Evolutionary conservation across 2,329 filamentous ascomycete species (phyloP).

Genomic region (Claviceps purpurea): DNA sequence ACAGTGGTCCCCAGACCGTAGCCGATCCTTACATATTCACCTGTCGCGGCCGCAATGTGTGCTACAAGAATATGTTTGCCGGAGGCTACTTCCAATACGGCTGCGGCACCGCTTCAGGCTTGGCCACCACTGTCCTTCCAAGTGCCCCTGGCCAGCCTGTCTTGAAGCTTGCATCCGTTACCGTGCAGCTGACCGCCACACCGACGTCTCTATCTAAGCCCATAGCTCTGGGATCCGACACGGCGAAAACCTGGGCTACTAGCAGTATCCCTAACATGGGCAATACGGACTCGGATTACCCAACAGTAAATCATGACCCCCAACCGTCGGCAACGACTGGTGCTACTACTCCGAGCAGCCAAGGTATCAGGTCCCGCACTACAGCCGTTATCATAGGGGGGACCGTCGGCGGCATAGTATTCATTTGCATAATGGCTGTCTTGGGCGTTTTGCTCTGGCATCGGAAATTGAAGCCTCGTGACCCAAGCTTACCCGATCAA

Average conservation of each 20-base stretch:
- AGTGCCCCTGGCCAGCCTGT: constrained; percentile 28
- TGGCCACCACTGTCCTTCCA: constrained; percentile 35
- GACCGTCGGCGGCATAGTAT: constrained; percentile 36
- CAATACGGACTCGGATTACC: neutral
- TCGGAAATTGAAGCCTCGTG: constrained; percentile 12
- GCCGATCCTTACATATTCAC: constrained; percentile 44
- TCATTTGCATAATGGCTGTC: constrained; percentile 27
- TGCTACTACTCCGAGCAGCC: constrained; percentile 16
- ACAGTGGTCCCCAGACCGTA: constrained; percentile 34
- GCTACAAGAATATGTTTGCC: constrained; percentile 41
- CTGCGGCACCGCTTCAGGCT: constrained; percentile 34
- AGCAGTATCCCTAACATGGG: neutral
- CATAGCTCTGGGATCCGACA: constrained; percentile 24
- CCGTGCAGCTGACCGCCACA: constrained; percentile 26
- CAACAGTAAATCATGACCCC: constrained; percentile 1
- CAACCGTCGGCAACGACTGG: constrained; percentile 8
- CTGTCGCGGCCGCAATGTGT: constrained; percentile 36
- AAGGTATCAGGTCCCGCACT: constrained; percentile 16
- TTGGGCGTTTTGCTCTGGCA: constrained; percentile 31
- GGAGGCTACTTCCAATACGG: constrained; percentile 45
- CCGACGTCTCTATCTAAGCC: constrained; percentile 26
- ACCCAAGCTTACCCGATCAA: constrained; percentile 9
- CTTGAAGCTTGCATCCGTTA: constrained; percentile 24
- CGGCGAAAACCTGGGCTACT: constrained; percentile 5
- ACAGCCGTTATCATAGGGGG: constrained; percentile 41